Conservation (phyloP, 441 rosid species). For the Breynia disticha region DNA sequence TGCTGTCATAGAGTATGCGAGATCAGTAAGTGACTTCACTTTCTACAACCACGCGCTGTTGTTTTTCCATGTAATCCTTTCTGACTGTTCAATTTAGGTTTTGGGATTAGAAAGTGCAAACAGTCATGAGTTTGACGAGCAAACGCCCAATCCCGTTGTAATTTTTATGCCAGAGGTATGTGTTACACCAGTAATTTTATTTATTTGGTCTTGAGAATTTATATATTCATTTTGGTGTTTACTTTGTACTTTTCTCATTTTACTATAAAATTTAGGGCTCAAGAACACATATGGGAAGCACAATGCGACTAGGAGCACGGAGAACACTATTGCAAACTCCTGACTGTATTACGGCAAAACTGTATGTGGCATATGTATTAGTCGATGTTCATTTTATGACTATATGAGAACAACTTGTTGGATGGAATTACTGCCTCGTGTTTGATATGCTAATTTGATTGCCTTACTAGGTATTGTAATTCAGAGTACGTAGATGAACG, state of each 20-base stretch:
- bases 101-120: conserved; percentile 67
- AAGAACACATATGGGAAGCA: conserved; percentile 94
- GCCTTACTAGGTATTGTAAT: conserved; percentile 69
- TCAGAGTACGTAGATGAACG: conserved; percentile 64
- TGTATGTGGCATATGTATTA: conserved; percentile 23
- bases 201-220: neutral
- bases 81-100: conserved; percentile 37
- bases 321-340: conserved; percentile 62
- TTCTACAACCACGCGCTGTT: conserved; percentile 1
- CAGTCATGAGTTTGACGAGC: conserved; percentile 74
- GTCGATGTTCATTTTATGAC: neutral
- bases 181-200: neutral
- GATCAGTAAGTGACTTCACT: conserved; percentile 39
- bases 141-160: conserved; percentile 64
- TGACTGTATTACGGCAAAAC: conserved; percentile 64
- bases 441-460: no score
- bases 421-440: no score
- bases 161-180: conserved; percentile 93
- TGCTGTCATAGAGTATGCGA: conserved; percentile 83
- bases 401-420: neutral
- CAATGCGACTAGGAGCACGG: conserved; percentile 89
- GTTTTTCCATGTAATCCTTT: conserved; percentile 4
- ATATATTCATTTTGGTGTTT: conserved; percentile 19
- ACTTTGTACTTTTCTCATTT: conserved; percentile 6
- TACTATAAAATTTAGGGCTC: conserved; percentile 43